Evolutionary conservation across 768 basidiomycete genomes (phyloP), one percentile per base, ranked within the genome.

Genomic region (Pleurotus pulmonarius): DNA sequence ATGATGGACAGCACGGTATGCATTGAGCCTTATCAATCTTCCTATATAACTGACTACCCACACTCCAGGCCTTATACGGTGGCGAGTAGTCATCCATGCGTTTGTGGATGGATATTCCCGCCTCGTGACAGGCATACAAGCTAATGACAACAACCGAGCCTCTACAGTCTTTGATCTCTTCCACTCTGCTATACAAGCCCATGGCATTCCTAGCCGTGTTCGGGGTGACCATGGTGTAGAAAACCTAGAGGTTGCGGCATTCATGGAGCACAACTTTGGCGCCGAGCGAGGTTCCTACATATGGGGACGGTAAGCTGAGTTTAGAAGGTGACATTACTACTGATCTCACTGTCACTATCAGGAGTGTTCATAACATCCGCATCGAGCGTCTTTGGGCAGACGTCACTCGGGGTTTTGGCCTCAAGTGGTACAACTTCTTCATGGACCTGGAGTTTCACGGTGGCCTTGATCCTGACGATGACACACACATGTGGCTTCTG

Each of bases 141-240:
- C 71, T 0, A 71, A 64, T 49, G 59, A 69, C 51, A 77, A 80
- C 58, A 81, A 80, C 49, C 49, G 60, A 3, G 72, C 65, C 0
- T 43, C 62, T 0, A 78, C 76, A 4, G 77, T 79, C 3, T 57
- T 73, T 0, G 20, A 64, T 0, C 56, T 75, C 0, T 76, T 76
- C 52, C 49, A 65, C 1, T 41, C 58, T 45, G 66, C 62, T 0
- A 52, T 61, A 12, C 15, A 11, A 1, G 29, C 54, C 3, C 65
- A 69, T 63, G 70, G 74, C 1, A 38, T 68, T 1, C 75, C 73
- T 0, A 65, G 62, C 3, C 57, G 69, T 1, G 24, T 72, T 3
- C 56, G 71, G 5, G 75, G 73, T 3, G 74, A 78, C 56, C 71
- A 73, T 66, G 75, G 77, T 3, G 60, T 60, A 6, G 73, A 75